These are phyloP conservation scores for Nyctanthes arbortristis DNA, from an alignment of 257 asterid species.

Conservation along the genomic window DNA sequence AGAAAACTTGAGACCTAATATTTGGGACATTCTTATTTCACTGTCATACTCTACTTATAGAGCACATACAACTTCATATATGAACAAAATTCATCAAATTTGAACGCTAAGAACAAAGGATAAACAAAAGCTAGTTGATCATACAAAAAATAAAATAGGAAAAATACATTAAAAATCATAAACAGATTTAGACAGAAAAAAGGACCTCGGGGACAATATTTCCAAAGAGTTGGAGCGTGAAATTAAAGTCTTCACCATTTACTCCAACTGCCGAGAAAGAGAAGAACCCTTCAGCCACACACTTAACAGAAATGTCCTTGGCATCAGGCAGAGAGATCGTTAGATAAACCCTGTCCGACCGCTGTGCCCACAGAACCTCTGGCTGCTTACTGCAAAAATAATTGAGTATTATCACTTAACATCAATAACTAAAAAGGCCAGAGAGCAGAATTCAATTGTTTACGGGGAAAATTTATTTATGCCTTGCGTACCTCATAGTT, in stretches of 20 bases:
- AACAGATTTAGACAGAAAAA: neutral
- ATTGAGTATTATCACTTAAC: neutral
- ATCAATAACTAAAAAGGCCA: neutral
- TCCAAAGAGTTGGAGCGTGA: conserved; percentile 62
- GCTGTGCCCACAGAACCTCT: conserved; percentile 92
- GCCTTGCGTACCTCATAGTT: too few species aligned
- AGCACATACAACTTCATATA: neutral
- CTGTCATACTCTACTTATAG: too few species aligned
- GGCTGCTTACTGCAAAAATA: conserved; percentile 64
- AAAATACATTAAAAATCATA: neutral
- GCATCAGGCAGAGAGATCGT: conserved; percentile 84
- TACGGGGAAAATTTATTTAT: too few species aligned
- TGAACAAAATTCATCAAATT: neutral
- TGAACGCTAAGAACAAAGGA: neutral
- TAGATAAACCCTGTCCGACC: conserved; percentile 75
- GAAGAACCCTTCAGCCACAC: conserved; percentile 63
- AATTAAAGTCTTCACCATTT: conserved; percentile 53
- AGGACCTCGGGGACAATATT: conserved; percentile 68
- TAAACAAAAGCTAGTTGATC: neutral
- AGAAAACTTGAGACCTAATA: neutral
- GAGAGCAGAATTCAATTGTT: too few species aligned
- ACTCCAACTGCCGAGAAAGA: conserved; percentile 67
- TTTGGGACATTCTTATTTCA: too few species aligned
- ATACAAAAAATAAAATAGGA: neutral
- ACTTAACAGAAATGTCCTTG: conserved; percentile 63